phyloP scores from a whole-genome alignment of 768 basidiomycete species.

The Xerocomellus amylosporus region DNA sequence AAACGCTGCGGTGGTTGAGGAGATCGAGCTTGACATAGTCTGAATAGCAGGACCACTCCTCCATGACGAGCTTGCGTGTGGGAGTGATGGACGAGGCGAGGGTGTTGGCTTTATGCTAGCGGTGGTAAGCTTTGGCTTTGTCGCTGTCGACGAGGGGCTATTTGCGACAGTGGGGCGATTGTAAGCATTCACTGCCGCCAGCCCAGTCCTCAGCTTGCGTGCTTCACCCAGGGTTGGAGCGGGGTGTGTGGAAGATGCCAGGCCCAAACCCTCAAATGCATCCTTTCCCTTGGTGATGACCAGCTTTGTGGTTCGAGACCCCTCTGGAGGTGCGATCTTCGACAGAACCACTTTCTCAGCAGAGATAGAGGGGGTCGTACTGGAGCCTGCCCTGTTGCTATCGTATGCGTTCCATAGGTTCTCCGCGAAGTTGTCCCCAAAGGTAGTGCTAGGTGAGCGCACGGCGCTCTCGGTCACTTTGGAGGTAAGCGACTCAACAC shows the following conservation, averaged over 20 bases:
- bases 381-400: conserved; percentile 14
- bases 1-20: conserved; percentile 33
- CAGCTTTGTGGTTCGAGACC: conserved; percentile 32
- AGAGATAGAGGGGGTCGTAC: neutral
- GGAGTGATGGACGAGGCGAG: conserved; percentile 30
- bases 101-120: conserved; percentile 22
- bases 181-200: conserved; percentile 50
- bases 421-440: conserved; percentile 67
- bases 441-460: conserved; percentile 34
- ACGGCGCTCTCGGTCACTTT: conserved; percentile 23
- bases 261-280: conserved; percentile 75
- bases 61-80: conserved; percentile 19
- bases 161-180: conserved; percentile 18
- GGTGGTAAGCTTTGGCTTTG: conserved; percentile 21
- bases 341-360: conserved; percentile 19
- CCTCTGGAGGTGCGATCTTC: conserved; percentile 30
- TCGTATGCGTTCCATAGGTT: conserved; percentile 56
- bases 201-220: conserved; percentile 64
- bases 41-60: conserved; percentile 16
- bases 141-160: conserved; percentile 12
- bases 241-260: conserved; percentile 43
- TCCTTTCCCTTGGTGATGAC: conserved; percentile 51
- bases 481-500: conserved; percentile 27
- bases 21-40: conserved; percentile 35
- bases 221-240: conserved; percentile 76